Evolutionary conservation across 805 yeast species (phyloP), one percentile per base, ranked within the genome.

Genomic region (Candida dajiaensis): DNA sequence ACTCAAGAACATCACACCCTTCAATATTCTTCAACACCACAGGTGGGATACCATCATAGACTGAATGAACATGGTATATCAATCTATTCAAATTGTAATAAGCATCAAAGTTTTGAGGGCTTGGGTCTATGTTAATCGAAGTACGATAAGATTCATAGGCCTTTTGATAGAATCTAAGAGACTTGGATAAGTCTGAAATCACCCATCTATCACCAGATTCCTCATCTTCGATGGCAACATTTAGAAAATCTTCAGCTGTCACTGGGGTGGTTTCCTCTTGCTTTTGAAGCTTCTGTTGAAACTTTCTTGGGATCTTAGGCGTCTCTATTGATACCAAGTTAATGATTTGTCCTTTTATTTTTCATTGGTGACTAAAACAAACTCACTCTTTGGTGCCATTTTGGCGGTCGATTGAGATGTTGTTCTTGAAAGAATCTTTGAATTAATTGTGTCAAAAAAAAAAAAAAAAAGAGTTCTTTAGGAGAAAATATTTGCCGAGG

Each of bases 151-250:
- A 53, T 11, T 57, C 59, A 50, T 69, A 76, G 0, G 89, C 83
- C 43, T 73, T 66, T 52, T 81, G 82, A 58, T 82, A 84, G 52
- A 83, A 83, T 36, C 90, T 61, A 12, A 84, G 61, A 0, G 82
- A 76, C 52, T 85, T 84, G 11, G 84, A 66, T 6, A 82, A 59
- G 54, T 84, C 90, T 0, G 87, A 78, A 1, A 78, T 69, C 6
- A 78, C 59, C 89, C 89, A 85, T 41, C 90, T 62, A 56, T 84
- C 90, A 0, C 88, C 92, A n/a, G 78, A 73, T 48, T 84, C 90
- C 57, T 84, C 92, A 46, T 78, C 80, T 11, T 67, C 68, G 1
- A 81, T 70, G 1, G 81, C 92, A 43, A 65, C 65, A 28, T 76
- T 80, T n/a, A 81, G 68, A 44, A 56, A 73, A 4, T 80, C 87